Conservation (phyloP, 345 rosid species). For the Boechera stricta region DNA sequence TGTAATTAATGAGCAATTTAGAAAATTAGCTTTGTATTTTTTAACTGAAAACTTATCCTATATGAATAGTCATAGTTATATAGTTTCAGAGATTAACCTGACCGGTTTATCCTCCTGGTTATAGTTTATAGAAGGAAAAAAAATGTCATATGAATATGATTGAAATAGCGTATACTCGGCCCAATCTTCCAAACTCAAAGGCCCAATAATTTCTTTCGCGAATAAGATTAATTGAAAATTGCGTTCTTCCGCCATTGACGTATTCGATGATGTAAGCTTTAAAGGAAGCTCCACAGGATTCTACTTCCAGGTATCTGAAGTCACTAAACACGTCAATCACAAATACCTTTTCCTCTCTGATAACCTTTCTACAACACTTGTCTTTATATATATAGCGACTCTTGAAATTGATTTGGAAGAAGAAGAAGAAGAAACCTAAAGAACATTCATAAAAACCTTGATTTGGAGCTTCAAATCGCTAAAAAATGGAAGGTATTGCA, state of each 20-base stretch:
- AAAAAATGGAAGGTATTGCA: conserved; percentile 27
- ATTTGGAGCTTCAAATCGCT: conserved; percentile 1
- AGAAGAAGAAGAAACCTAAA: conserved; percentile 34
- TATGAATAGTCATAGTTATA: too few relatives aligned
- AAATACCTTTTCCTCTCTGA: conserved; percentile 34
- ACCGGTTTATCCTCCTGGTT: too few relatives aligned
- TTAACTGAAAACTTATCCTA: too few relatives aligned
- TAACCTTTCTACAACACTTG: not conserved
- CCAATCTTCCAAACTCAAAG: not conserved
- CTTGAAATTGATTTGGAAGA: conserved; percentile 17
- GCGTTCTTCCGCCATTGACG: conserved; percentile 37
- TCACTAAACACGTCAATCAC: conserved; percentile 45
- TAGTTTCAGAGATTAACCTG: too few relatives aligned
- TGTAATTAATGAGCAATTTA: too few relatives aligned
- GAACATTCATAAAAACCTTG: conserved; percentile 13
- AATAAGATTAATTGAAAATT: conserved; percentile 19
- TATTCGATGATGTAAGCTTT: conserved; percentile 33
- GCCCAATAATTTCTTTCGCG: not conserved
- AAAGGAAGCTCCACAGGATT: conserved; percentile 26
- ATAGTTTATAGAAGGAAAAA: too few relatives aligned
- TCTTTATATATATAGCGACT: conserved; percentile 4
- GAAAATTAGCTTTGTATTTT: too few relatives aligned
- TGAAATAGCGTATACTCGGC: not conserved
- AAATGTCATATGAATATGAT: too few relatives aligned
- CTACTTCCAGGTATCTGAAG: conserved; percentile 29